Conservation (phyloP, 2,329 filamentous ascomycete species). For the Trichoderma simmonsii region DNA sequence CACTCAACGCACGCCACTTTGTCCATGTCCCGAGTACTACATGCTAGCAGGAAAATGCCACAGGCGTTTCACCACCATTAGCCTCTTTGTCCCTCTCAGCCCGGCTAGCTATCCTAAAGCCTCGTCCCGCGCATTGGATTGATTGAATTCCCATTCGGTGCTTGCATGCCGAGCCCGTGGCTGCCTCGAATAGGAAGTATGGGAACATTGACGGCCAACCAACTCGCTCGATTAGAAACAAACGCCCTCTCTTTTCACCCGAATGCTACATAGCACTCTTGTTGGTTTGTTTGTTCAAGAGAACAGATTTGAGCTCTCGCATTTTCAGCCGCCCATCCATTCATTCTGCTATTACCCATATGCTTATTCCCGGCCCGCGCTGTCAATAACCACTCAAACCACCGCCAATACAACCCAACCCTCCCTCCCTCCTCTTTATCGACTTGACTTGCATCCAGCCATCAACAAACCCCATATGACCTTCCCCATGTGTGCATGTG, state of each 20-base stretch:
- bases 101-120: not conserved
- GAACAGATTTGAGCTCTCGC: not conserved
- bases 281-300: not conserved
- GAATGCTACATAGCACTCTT: not conserved
- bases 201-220: not conserved
- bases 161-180: not conserved
- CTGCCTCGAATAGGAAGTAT: not conserved
- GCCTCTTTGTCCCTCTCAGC: not conserved
- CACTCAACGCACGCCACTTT: not conserved
- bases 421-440: not conserved
- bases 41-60: not conserved
- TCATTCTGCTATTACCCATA: not conserved
- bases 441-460: not conserved
- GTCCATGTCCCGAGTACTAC: not conserved
- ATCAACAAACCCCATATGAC: not conserved
- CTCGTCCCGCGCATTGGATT: not conserved
- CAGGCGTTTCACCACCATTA: conserved; percentile 2
- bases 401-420: not conserved
- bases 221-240: not conserved
- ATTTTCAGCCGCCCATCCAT: not conserved
- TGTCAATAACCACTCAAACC: not conserved
- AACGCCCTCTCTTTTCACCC: too few relatives aligned
- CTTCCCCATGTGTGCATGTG: conserved; percentile 1
- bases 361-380: not conserved
- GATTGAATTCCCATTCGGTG: not conserved